Evolutionary conservation across 2,329 filamentous ascomycete species (phyloP), one percentile per base, ranked within the genome.

Genomic region (Emergomyces africanus): DNA sequence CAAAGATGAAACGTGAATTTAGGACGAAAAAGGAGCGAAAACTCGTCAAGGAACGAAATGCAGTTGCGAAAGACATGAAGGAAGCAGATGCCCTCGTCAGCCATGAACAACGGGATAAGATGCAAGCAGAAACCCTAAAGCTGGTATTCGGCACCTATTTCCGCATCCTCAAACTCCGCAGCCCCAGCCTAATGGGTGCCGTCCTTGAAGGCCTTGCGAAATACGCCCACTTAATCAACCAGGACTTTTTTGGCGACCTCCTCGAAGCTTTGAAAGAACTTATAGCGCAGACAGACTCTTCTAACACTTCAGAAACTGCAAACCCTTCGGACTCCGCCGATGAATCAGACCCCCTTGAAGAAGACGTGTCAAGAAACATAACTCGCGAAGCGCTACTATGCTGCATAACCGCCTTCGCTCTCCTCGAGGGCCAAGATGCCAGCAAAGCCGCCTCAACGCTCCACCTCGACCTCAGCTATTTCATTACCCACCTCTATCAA

Each of bases 211-310:
- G 94, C 33, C 78, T 99, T 25, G 91, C 92, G 56, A 90, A 90
- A 70, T 99, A 95, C 70, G 86, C 91, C 3, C 94, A 96, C 71
- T 81, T 99, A 61, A 99, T 99, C 79, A 99, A 99, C 76, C 90
- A 99, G 70, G 90, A 99, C 70, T 97, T 99, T 78, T 99, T 99
- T 67, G 94, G 92, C 33, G 94, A 99, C 70, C 80, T 99, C 35
- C 82, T 99, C 12, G 94, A 97, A 74, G 92, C 90, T 0, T 79
- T 99, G 44, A 95, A 95, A 72, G 94, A 99, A 64, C 82, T 99
- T 50, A 92, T 97, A 66, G 83, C 84, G 3, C 83, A 91, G 65
- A 66, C 68, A 23, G 66, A 70, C 15, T 68, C 74, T 20, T 72
- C 78, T 60, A 69, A 75, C n/a, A 70, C 67, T 18, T 78, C 80